Base-by-base conservation (phyloP, 2,329 filamentous ascomycete species). In the Escovopsis sp. region DNA sequence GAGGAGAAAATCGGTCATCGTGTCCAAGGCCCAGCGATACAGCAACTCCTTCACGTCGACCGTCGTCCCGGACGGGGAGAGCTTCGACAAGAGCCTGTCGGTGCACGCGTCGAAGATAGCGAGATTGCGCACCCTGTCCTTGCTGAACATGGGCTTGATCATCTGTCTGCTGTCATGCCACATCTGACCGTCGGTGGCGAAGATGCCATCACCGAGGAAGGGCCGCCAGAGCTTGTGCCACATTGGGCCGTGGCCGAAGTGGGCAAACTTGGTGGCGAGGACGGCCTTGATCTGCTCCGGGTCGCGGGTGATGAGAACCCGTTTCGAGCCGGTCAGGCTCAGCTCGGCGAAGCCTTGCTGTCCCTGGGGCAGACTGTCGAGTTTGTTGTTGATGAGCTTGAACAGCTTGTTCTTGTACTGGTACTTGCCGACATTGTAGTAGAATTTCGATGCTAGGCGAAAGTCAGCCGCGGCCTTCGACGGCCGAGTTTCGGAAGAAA, bases 1-100 rank as follows among this genome's bases (percentile, higher is more conserved):
- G 37, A 84, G 78, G 5, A 84, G 59, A 48, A 84, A 81, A 37
- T 79, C 75, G 0, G 78, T 83, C 0, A 78, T 75, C 0, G 75
- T 72, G 46, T 84, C 79, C 14, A 84, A 65, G 0, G 78, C 81
- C 52, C 81, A 66, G 41, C 70, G 67, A 51, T 81, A 81, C 52
- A 82, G 79, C 8, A 80, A 57, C 10, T 71, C 67, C 50, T 76
- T 72, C 25, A 83, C 60, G 48, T 83, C 72, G 9, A 82, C 66
- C 0, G 65, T 67, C 2, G 63, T 57, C 37, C 77, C 68, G 43
- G 72, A 61, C 0, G 54, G 54, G 0, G 76, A 75, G 8, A 85
- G 66, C 16, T 68, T 66, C n/a, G 65, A 61, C 24, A 83, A 63
- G 43, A 85, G 60, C 24, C 70, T 63, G 29, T 65, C 57, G 13